These are phyloP conservation scores for Rhizophlyctis rosea DNA, from an alignment of 192 early-diverging fungal species.

Conservation along the genomic window DNA sequence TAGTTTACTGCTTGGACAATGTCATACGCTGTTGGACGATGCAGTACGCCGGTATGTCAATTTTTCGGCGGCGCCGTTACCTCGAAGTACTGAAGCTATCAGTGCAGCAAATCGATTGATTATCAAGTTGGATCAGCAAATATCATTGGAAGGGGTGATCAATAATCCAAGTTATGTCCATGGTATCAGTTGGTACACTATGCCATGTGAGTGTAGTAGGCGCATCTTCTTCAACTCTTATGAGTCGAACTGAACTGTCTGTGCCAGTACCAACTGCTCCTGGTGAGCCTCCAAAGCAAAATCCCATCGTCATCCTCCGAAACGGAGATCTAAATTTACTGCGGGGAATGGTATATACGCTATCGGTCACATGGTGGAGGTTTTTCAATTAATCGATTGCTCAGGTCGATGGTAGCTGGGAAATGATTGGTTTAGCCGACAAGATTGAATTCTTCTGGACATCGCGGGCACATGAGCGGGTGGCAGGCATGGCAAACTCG, in stretches of 20 bases:
- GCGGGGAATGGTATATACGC: conserved; percentile 48
- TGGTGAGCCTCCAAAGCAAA: conserved; percentile 45
- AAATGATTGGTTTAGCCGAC: conserved; percentile 51
- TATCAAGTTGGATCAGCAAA: conserved; percentile 47
- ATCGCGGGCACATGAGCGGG: conserved; percentile 37
- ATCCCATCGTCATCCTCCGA: conserved; percentile 63
- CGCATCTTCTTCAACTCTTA: not conserved
- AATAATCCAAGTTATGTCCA: conserved; percentile 44
- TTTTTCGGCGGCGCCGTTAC: too few species aligned
- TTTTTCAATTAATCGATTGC: too few species aligned
- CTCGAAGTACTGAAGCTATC: not conserved
- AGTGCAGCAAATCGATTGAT: conserved; percentile 17
- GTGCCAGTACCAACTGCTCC: conserved; percentile 14
- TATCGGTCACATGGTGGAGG: too few species aligned
- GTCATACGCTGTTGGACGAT: conserved; percentile 54
- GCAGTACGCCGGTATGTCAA: conserved; percentile 4
- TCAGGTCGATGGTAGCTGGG: conserved; percentile 43
- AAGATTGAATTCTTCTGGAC: conserved; percentile 78
- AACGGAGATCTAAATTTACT: conserved; percentile 67
- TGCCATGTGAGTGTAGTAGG: not conserved
- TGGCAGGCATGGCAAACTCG: conserved; percentile 56
- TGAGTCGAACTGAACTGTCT: not conserved
- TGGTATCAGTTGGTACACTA: conserved; percentile 47
- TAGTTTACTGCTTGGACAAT: conserved; percentile 61
- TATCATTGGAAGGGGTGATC: conserved; percentile 52